phyloP scores from a whole-genome alignment of 305 asterid genomes.

The Solanum hybrid region DNA sequence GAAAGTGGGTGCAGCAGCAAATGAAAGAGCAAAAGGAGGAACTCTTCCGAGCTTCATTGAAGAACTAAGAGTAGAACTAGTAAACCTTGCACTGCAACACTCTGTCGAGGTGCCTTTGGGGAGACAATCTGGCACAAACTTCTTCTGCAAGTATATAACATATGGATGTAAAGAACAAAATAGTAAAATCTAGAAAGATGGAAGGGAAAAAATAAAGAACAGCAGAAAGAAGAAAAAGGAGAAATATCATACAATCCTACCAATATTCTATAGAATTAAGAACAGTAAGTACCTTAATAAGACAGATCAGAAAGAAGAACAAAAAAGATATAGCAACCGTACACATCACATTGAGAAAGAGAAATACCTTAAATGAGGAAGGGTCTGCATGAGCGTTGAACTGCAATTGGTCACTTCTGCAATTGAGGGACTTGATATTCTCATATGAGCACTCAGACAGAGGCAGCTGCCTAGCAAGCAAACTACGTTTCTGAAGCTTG shows the following conservation, averaged over 20 bases:
- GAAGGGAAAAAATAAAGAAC: not conserved
- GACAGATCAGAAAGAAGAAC: not conserved
- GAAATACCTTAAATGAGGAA: constrained; percentile 43
- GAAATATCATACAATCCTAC: not conserved
- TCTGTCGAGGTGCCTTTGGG: constrained; percentile 43
- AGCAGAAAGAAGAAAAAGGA: not conserved
- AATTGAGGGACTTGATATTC: constrained; percentile 62
- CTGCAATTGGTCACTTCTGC: constrained; percentile 19
- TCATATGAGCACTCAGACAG: constrained; percentile 78
- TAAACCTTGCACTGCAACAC: constrained; percentile 24
- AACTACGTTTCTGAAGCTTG: constrained; percentile 53
- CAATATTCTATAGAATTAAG: not conserved
- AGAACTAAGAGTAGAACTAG: constrained; percentile 29
- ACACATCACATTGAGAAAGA: not conserved
- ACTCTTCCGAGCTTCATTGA: constrained; percentile 37
- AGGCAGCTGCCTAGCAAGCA: constrained; percentile 47
- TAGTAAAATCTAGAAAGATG: not conserved
- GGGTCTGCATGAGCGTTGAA: constrained; percentile 25
- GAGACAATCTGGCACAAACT: constrained; percentile 26
- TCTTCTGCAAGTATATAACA: constrained; percentile 25
- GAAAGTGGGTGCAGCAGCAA: constrained; percentile 58
- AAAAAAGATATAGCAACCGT: not conserved
- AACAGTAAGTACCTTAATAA: not conserved
- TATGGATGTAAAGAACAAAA: not conserved
- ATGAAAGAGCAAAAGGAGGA: constrained; percentile 49